Percentiles rank a stretch among this genome's conserved stretches.
These are phyloP conservation scores for Backusella parvicylindrica DNA, from an alignment of 192 early-diverging fungal genomes.

Conservation along the genomic window DNA sequence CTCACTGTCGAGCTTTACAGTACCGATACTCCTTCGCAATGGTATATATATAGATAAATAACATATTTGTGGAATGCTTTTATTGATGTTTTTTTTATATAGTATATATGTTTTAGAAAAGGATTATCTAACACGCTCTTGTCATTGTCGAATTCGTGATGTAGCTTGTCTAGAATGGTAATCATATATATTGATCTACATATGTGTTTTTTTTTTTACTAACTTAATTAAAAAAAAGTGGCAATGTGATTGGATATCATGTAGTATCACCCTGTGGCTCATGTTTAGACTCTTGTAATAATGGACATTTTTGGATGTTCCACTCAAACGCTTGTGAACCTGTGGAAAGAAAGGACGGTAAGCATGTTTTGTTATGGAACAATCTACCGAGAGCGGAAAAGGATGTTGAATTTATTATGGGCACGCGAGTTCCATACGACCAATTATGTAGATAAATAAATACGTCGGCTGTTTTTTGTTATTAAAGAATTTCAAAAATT, in stretches of 20 bases:
- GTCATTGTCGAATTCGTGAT: slow-evolving; percentile 73
- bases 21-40: slow-evolving; percentile 63
- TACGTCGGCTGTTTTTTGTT: background rate
- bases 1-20: slow-evolving; percentile 71
- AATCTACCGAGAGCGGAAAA: slow-evolving; percentile 30
- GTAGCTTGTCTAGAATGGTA: slow-evolving; percentile 79
- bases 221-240: slow-evolving; percentile 24
- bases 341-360: slow-evolving; percentile 24
- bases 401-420: slow-evolving; percentile 27
- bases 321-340: slow-evolving; percentile 41
- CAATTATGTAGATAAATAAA: slow-evolving; percentile 23
- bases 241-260: slow-evolving; percentile 73
- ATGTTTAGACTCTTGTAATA: slow-evolving; percentile 55
- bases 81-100: slow-evolving; percentile 4
- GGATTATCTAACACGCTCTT: slow-evolving; percentile 79
- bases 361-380: slow-evolving; percentile 22
- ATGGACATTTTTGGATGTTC: slow-evolving; percentile 67
- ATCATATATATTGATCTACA: background rate
- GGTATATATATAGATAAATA: slow-evolving; percentile 36
- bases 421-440: slow-evolving; percentile 15
- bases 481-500: too few relatives aligned
- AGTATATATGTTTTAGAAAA: slow-evolving; percentile 72
- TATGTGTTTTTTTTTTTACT: too few relatives aligned
- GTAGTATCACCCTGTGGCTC: slow-evolving; percentile 62
- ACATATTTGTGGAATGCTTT: background rate